phyloP scores from a whole-genome alignment of 176 grass and related monocot species.

The Bolboschoenus planiculmis region DNA sequence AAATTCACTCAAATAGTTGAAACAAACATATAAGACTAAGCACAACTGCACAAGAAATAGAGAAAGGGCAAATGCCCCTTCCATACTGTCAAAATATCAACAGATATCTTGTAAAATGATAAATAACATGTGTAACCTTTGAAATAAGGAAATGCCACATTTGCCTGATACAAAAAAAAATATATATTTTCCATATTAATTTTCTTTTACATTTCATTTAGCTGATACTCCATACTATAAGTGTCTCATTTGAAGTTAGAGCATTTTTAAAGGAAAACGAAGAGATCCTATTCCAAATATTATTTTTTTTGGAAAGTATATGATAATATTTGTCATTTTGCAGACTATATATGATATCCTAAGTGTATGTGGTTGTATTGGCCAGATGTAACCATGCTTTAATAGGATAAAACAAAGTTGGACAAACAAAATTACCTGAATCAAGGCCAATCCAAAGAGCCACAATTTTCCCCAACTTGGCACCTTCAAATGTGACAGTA shows the following conservation, averaged over 20 bases:
- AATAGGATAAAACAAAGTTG: background rate
- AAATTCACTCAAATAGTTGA: constrained; percentile 16
- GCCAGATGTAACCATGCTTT: background rate
- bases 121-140: background rate
- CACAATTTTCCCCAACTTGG: constrained; percentile 56
- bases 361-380: background rate
- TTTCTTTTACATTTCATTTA: background rate
- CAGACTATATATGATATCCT: background rate
- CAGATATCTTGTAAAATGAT: background rate
- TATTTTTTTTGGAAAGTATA: background rate
- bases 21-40: background rate
- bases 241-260: background rate
- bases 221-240: background rate
- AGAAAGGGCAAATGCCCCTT: background rate
- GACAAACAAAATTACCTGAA: constrained; percentile 51
- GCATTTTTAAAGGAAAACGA: background rate
- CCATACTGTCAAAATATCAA: background rate
- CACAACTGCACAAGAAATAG: background rate
- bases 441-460: constrained; percentile 91
- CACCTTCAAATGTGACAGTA: constrained; percentile 51
- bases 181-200: background rate
- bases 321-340: background rate
- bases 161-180: background rate
- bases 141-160: background rate
- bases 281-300: background rate